Conservation (phyloP, 2,329 filamentous ascomycete species). For the Colletotrichum musicola region DNA sequence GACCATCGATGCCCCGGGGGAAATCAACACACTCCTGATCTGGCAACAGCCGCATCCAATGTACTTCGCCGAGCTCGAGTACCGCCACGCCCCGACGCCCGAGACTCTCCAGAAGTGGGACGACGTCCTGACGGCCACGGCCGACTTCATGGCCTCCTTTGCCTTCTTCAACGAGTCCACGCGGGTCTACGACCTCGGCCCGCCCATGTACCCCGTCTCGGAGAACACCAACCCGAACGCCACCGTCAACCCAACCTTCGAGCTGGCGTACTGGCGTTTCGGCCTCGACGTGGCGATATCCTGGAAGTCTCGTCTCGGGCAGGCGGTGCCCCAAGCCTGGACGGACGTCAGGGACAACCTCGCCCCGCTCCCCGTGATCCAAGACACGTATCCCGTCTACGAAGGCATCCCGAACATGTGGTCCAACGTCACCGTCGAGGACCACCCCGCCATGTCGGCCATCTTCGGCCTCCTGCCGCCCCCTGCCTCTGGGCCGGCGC, state of each 20-base stretch:
- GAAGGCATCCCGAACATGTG: slow-evolving; percentile 60
- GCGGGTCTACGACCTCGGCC: slow-evolving; percentile 62
- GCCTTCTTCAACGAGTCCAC: slow-evolving; percentile 67
- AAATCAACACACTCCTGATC: slow-evolving; percentile 71
- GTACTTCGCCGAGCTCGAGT: slow-evolving; percentile 70
- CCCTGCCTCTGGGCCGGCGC: slow-evolving; percentile 48
- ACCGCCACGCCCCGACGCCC: slow-evolving; percentile 57
- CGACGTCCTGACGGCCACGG: slow-evolving; percentile 60
- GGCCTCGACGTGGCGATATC: slow-evolving; percentile 65
- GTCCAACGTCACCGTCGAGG: slow-evolving; percentile 53
- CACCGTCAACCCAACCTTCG: slow-evolving; percentile 70
- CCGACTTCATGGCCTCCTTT: slow-evolving; percentile 71
- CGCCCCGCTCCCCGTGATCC: slow-evolving; percentile 63
- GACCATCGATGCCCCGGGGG: slow-evolving; percentile 67
- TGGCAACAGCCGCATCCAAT: slow-evolving; percentile 74
- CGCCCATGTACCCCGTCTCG: slow-evolving; percentile 60
- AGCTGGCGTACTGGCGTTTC: slow-evolving; percentile 72
- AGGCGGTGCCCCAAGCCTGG: slow-evolving; percentile 61
- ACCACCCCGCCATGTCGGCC: slow-evolving; percentile 58
- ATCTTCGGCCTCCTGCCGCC: slow-evolving; percentile 59
- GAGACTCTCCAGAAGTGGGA: slow-evolving; percentile 66
- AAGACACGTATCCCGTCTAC: slow-evolving; percentile 67
- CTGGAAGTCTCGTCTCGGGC: slow-evolving; percentile 64
- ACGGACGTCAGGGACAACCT: slow-evolving; percentile 62
- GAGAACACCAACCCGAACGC: slow-evolving; percentile 70